Base-by-base conservation (phyloP, 352 stramenopile genomes). In the Globisporangium solare region DNA sequence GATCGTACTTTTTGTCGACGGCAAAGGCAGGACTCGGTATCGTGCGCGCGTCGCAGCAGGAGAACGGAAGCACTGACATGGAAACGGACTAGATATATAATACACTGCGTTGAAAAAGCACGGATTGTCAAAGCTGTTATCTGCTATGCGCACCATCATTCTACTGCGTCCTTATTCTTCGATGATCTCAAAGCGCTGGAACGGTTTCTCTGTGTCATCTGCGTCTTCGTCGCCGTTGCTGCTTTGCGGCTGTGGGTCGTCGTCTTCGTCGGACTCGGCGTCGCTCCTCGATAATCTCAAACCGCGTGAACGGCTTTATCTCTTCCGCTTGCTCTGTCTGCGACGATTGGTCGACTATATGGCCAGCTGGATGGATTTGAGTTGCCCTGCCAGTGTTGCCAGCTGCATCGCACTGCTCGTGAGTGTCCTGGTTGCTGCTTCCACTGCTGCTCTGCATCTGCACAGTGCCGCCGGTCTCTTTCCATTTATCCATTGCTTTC, bases 1-100 rank as follows among this genome's bases (percentile, higher is more conserved):
- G 82, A 7, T 91, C 84, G 6, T 94, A 92, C 68, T 94, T 91
- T 54, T 61, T 94, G 0, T 92, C 82, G 6, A 94, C 82, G 27
- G 81, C 84, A 18, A 85, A 84, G 51, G 32, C 76, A 24, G 84
- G 80, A 35, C 60, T 94, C 17, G 84, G 84, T 10, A 71, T 92
- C 20, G 69, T 94, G 39, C 73, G 67, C 20, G 66, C 60, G 17
- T 63, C 65, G 18, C 59, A 64, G 27, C 53, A 76, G 17, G 60
- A 71, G 42, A 53, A 66, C 54, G 60, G 73, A 17, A 64, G 46
- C 46, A 67, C 58, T 43, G 67, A 71, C 58, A 76, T 80, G 70
- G 73, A 80, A 50, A 84, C 64, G 18, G 63, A 81, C 53, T 79
- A 81, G 58, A 60, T 60, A 60, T 43, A 52, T 53, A 51, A 31